Evolutionary conservation across 140 eudicot genomes (phyloP).

Genomic region (Oenanthe javanica): DNA sequence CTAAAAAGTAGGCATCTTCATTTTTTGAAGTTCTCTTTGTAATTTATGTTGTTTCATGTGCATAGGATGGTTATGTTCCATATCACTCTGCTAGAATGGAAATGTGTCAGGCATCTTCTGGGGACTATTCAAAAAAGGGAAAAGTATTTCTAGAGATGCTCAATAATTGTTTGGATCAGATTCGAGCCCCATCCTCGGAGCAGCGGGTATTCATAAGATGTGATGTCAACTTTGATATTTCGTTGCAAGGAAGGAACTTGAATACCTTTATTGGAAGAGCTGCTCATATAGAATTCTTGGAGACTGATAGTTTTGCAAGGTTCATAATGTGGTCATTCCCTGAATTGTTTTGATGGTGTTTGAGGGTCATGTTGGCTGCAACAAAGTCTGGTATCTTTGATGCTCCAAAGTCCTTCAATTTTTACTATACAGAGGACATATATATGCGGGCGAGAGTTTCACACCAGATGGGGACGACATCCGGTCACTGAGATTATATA

Average conservation of each 20-base stretch:
- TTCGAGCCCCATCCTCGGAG: slow-evolving; percentile 72
- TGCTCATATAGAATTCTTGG: slow-evolving; percentile 95
- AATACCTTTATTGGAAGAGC: slow-evolving; percentile 94
- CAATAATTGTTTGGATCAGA: slow-evolving; percentile 79
- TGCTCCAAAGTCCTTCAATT: neutral
- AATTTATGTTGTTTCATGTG: neutral
- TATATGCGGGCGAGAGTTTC: neutral
- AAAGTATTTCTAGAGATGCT: slow-evolving; percentile 79
- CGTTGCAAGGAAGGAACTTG: slow-evolving; percentile 78
- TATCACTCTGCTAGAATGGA: slow-evolving; percentile 96
- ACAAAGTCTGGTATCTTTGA: neutral
- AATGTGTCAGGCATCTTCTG: slow-evolving; percentile 79
- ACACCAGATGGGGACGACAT: neutral
- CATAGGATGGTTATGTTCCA: slow-evolving; percentile 96
- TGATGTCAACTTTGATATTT: slow-evolving; percentile 79
- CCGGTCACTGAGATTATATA: neutral
- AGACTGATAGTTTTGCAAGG: slow-evolving; percentile 74
- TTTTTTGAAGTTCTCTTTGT: neutral
- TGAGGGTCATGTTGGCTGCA: neutral
- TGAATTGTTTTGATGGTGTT: slow-evolving; percentile 53
- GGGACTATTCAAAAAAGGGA: slow-evolving; percentile 75
- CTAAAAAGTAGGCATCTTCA: neutral
- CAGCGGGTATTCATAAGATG: slow-evolving; percentile 83
- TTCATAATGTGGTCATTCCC: slow-evolving; percentile 98
- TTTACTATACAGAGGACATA: neutral